Conservation (phyloP, 176 grass and related monocot genomes). For the Neostapfia colusana region DNA sequence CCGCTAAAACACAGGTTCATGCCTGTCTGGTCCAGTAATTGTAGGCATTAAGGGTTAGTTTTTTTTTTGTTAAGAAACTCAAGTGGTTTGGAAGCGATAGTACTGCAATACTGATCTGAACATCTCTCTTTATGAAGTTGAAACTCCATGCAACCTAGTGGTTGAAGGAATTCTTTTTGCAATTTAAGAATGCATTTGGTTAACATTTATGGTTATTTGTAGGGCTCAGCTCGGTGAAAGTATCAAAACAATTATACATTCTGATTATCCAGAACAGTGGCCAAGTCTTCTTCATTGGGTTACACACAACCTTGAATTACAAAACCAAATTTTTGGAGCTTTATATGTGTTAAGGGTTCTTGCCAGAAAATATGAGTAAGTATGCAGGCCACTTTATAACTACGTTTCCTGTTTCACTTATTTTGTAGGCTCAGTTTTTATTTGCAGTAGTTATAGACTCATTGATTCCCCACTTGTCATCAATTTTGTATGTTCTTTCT, state of each 20-base stretch:
- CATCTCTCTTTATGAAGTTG: slow-evolving; percentile 28
- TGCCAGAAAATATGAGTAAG: slow-evolving; percentile 95
- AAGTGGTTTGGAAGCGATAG: slow-evolving; percentile 2
- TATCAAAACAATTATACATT: slow-evolving; percentile 92
- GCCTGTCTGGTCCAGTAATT: not conserved
- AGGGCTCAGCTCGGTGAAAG: slow-evolving; percentile 95
- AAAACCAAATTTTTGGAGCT: slow-evolving; percentile 92
- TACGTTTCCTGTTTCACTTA: not conserved
- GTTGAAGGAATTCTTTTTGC: not conserved
- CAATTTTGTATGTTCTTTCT: not conserved
- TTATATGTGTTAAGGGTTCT: slow-evolving; percentile 90
- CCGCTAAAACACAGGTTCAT: not conserved
- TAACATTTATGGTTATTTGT: slow-evolving; percentile 33
- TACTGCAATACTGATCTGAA: slow-evolving; percentile 3
- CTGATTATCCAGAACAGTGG: slow-evolving; percentile 95
- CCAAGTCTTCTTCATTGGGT: slow-evolving; percentile 91
- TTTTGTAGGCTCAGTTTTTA: slow-evolving; percentile 6
- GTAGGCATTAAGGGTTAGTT: not conserved
- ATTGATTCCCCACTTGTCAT: not conserved
- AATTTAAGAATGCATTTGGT: slow-evolving; percentile 26
- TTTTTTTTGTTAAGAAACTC: slow-evolving; percentile 13
- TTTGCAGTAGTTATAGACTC: not conserved
- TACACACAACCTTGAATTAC: slow-evolving; percentile 63
- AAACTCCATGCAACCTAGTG: slow-evolving; percentile 6
- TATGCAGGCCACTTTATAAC: slow-evolving; percentile 10